These are phyloP conservation scores for Lipomyces yamadae DNA, from an alignment of 805 yeast species.

Conservation along the genomic window DNA sequence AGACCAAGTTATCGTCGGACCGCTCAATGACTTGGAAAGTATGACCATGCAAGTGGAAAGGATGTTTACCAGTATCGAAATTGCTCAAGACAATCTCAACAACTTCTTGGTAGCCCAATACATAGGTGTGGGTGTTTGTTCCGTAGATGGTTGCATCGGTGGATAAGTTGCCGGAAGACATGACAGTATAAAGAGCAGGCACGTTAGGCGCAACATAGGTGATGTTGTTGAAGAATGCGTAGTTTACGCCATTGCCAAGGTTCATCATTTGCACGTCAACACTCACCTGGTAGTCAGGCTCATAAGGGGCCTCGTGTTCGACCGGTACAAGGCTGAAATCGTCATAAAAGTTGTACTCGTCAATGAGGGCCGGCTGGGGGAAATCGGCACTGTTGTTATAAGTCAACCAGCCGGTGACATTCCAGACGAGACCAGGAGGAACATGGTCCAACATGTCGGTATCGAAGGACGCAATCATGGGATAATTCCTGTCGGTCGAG, in stretches of 20 bases:
- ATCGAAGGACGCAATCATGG: conserved; percentile 83
- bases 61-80: conserved; percentile 89
- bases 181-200: conserved; percentile 80
- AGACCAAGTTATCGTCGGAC: conserved; percentile 61
- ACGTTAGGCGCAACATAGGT: conserved; percentile 81
- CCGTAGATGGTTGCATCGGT: conserved; percentile 73
- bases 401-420: conserved; percentile 74
- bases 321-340: conserved; percentile 78
- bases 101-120: conserved; percentile 67
- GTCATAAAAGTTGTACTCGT: conserved; percentile 62
- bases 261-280: conserved; percentile 83
- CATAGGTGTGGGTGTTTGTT: conserved; percentile 73
- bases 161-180: conserved; percentile 56
- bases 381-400: conserved; percentile 56
- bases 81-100: conserved; percentile 86
- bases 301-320: conserved; percentile 58
- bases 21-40: conserved; percentile 81
- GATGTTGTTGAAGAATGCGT: conserved; percentile 93
- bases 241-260: conserved; percentile 83
- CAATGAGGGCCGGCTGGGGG: conserved; percentile 49
- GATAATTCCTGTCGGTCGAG: conserved; percentile 65
- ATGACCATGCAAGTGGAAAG: conserved; percentile 97
- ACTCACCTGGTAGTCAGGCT: conserved; percentile 73
- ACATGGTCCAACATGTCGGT: conserved; percentile 77
- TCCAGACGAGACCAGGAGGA: conserved; percentile 68